phyloP scores from a whole-genome alignment of 2,329 filamentous ascomycete genomes.

The Botryotinia narcissicola region DNA sequence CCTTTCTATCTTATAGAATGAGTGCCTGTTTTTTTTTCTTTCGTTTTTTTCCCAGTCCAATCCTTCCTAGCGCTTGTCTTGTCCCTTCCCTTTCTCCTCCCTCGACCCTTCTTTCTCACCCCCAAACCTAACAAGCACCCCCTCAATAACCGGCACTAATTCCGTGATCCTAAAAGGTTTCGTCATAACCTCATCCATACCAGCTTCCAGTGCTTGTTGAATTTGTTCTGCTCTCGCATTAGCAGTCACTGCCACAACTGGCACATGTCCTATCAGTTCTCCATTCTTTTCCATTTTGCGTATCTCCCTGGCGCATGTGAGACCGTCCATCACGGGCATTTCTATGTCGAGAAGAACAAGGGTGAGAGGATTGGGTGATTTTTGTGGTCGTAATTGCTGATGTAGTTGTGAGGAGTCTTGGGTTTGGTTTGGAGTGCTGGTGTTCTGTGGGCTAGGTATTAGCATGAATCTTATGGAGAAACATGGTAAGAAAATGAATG shows the following conservation, averaged over 20 bases:
- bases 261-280: constrained; percentile 59
- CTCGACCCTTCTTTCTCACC: not conserved
- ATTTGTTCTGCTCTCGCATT: constrained; percentile 74
- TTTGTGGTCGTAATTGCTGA: not conserved
- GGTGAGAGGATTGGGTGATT: not conserved
- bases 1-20: not conserved
- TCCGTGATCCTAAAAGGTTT: constrained; percentile 59
- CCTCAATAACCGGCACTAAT: constrained; percentile 3
- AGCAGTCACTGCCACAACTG: constrained; percentile 73
- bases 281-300: constrained; percentile 62
- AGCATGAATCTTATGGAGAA: not conserved
- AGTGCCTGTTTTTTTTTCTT: not conserved
- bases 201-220: constrained; percentile 64
- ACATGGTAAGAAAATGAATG: not conserved
- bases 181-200: constrained; percentile 74
- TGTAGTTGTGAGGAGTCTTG: not conserved
- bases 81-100: not conserved
- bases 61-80: too few relatives aligned
- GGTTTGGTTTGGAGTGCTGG: not conserved
- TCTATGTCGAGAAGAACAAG: constrained; percentile 76
- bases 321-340: constrained; percentile 80
- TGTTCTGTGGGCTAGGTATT: not conserved
- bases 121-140: not conserved
- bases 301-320: constrained; percentile 68
- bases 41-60: too few relatives aligned